Evolutionary conservation across 169 alveolate species (phyloP).

Genomic region (Miamiensis avidus): DNA sequence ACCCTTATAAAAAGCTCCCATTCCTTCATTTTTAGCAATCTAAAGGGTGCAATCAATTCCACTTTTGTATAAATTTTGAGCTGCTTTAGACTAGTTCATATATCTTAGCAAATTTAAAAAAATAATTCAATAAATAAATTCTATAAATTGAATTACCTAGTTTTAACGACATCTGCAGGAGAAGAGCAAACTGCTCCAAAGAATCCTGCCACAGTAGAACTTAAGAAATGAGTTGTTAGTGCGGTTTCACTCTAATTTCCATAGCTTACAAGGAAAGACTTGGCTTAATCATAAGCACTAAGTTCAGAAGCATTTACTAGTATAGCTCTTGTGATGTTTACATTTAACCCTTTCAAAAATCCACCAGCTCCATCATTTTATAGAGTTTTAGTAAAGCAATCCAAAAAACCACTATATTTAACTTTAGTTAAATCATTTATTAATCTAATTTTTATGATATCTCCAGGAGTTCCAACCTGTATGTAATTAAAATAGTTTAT

Average conservation of each 20-base stretch:
- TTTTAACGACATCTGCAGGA: conserved; percentile 36
- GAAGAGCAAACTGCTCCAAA: conserved; percentile 26
- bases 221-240: conserved; percentile 6
- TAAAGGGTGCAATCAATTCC: conserved; percentile 12
- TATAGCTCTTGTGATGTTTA: conserved; percentile 23
- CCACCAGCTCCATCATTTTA: conserved; percentile 5
- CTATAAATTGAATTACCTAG: conserved; percentile 10
- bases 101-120: neutral
- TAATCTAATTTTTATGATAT: conserved; percentile 25
- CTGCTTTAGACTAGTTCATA: neutral
- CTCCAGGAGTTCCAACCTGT: conserved; percentile 32
- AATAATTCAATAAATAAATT: too few relatives aligned
- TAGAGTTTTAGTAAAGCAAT: conserved; percentile 11
- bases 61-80: conserved; percentile 6
- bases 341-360: conserved; percentile 17
- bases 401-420: conserved; percentile 7
- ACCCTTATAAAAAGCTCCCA: conserved; percentile 29
- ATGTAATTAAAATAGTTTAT: too few relatives aligned
- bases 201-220: conserved; percentile 25
- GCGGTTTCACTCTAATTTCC: neutral
- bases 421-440: conserved; percentile 18
- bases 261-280: neutral
- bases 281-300: conserved; percentile 12
- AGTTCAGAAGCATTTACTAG: conserved; percentile 30
- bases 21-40: conserved; percentile 17